These are phyloP conservation scores for Phytophthora palmivora DNA, from an alignment of 352 stramenopile species.

Conservation along the genomic window DNA sequence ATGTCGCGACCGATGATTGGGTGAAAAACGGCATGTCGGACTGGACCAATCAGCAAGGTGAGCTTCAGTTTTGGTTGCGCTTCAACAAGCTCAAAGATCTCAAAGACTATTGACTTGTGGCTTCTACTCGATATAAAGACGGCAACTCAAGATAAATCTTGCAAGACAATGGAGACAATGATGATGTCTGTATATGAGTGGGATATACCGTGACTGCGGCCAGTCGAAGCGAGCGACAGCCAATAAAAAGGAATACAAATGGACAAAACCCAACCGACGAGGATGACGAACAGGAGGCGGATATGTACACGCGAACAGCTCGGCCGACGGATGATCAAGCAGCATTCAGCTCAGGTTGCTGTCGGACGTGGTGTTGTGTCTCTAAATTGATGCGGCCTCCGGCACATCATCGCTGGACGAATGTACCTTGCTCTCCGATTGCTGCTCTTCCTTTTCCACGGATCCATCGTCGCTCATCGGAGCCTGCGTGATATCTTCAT, in stretches of 20 bases:
- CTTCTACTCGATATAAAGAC: no score
- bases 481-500: conserved; percentile 10
- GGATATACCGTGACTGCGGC: conserved; percentile 28
- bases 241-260: conserved; percentile 52
- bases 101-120: no score
- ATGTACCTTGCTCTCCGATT: conserved; percentile 30
- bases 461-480: conserved; percentile 23
- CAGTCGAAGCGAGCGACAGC: conserved; percentile 24
- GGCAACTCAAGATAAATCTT: background rate
- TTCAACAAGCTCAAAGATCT: no score
- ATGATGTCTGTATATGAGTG: conserved; percentile 34
- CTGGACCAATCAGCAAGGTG: conserved; percentile 11
- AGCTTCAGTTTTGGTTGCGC: no score
- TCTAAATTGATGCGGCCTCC: conserved; percentile 37
- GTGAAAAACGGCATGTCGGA: conserved; percentile 14
- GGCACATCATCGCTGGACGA: conserved; percentile 21
- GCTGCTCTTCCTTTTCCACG: conserved; percentile 21
- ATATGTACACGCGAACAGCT: conserved; percentile 13
- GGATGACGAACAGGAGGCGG: conserved; percentile 17
- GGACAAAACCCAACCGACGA: conserved; percentile 37
- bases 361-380: conserved; percentile 10
- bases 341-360: conserved; percentile 9
- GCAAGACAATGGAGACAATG: conserved; percentile 25
- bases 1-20: conserved; percentile 13
- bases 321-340: conserved; percentile 8